These are phyloP conservation scores for Brassica incana DNA, from an alignment of 345 rosid species.

Conservation along the genomic window DNA sequence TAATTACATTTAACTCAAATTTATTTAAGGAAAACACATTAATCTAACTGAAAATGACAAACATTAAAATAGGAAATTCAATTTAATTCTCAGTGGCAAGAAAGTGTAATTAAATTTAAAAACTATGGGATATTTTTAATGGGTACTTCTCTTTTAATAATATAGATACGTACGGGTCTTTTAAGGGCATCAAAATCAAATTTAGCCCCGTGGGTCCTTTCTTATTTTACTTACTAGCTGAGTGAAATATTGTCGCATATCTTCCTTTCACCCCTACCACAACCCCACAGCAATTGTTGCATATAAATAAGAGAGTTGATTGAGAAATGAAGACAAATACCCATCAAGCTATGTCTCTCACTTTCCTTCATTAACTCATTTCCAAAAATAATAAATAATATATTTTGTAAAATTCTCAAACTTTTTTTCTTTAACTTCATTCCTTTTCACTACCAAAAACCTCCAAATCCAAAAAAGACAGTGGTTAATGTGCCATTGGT, in stretches of 20 bases:
- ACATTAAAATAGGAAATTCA: no score
- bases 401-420: not conserved
- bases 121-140: no score
- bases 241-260: conserved; percentile 36
- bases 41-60: no score
- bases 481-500: conserved; percentile 23
- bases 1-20: no score
- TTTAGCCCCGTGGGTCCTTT: conserved; percentile 27
- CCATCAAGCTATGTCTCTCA: conserved; percentile 31
- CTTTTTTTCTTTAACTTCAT: not conserved
- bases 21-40: no score
- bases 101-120: no score
- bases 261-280: conserved; percentile 13
- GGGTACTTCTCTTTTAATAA: no score
- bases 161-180: conserved; percentile 33
- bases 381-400: conserved; percentile 32
- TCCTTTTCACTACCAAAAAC: conserved; percentile 13
- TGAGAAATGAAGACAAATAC: conserved; percentile 27
- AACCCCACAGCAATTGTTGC: conserved; percentile 23
- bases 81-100: no score
- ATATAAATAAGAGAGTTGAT: conserved; percentile 36
- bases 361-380: conserved; percentile 30
- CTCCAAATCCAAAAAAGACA: not conserved
- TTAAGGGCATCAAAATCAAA: conserved; percentile 32
- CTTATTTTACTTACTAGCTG: conserved; percentile 20